These are phyloP conservation scores for Solanum etuberosum DNA, from an alignment of 257 asterid species.

Conservation along the genomic window DNA sequence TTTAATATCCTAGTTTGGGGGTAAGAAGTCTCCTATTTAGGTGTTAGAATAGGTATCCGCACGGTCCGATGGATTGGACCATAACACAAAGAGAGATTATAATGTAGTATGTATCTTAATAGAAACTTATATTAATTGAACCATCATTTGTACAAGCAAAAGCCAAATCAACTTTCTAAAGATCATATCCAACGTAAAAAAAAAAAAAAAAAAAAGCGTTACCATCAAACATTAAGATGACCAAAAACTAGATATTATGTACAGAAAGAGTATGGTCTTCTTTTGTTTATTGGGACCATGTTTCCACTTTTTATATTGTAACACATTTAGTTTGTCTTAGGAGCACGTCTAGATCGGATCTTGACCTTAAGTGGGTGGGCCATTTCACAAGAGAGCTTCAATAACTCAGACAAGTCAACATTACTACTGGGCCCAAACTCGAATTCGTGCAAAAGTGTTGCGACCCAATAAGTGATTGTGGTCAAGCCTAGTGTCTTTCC, in stretches of 20 bases:
- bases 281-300: background rate
- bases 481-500: constrained; percentile 56
- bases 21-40: background rate
- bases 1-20: too few relatives aligned
- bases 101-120: background rate
- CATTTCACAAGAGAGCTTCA: constrained; percentile 14
- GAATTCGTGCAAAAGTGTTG: constrained; percentile 47
- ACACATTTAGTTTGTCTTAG: background rate
- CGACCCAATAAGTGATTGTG: constrained; percentile 64
- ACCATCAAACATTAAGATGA: background rate
- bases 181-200: background rate
- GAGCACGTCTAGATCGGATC: background rate
- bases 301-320: background rate
- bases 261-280: background rate
- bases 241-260: background rate
- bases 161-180: background rate
- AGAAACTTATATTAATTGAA: background rate
- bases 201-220: background rate
- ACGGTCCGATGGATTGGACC: background rate
- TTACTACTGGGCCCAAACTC: constrained; percentile 5
- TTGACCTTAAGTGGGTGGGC: background rate
- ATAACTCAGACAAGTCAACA: constrained; percentile 42
- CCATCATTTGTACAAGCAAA: background rate
- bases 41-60: background rate
- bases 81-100: background rate